These are phyloP conservation scores for Platanthera zijinensis DNA, from an alignment of 106 monocot genomes.

Conservation along the genomic window DNA sequence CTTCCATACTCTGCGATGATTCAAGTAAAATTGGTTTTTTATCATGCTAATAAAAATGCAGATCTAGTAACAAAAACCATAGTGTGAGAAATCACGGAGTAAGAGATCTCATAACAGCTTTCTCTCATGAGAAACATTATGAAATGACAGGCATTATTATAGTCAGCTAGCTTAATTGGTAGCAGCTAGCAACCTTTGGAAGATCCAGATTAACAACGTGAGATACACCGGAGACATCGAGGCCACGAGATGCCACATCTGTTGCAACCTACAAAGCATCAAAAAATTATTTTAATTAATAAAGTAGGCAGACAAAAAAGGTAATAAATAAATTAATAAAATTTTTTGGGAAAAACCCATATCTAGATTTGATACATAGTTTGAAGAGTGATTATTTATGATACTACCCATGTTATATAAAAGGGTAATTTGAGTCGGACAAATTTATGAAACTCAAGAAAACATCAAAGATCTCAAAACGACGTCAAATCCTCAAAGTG, in stretches of 20 bases:
- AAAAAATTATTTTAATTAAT: neutral
- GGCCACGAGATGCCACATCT: slow-evolving; percentile 59
- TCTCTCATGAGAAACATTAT: too few relatives aligned
- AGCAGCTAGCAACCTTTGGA: slow-evolving; percentile 34
- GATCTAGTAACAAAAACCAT: neutral
- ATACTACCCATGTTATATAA: too few relatives aligned
- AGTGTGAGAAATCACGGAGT: neutral
- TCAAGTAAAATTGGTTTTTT: neutral
- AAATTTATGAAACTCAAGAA: too few relatives aligned
- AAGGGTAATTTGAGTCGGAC: too few relatives aligned
- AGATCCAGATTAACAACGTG: slow-evolving; percentile 64
- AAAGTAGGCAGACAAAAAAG: too few relatives aligned
- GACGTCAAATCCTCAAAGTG: too few relatives aligned
- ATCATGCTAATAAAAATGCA: neutral
- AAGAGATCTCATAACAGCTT: neutral
- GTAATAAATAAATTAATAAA: too few relatives aligned
- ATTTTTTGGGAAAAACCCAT: too few relatives aligned
- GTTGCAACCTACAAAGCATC: slow-evolving; percentile 42
- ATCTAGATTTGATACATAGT: too few relatives aligned
- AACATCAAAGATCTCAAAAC: too few relatives aligned
- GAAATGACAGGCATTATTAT: too few relatives aligned
- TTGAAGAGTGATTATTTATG: too few relatives aligned
- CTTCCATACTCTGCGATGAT: slow-evolving; percentile 41
- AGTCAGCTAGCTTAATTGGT: neutral
- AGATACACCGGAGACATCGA: slow-evolving; percentile 58